These are phyloP conservation scores for Breviolum minutum DNA, from an alignment of 73 alveolate genomes.

Conservation along the genomic window DNA sequence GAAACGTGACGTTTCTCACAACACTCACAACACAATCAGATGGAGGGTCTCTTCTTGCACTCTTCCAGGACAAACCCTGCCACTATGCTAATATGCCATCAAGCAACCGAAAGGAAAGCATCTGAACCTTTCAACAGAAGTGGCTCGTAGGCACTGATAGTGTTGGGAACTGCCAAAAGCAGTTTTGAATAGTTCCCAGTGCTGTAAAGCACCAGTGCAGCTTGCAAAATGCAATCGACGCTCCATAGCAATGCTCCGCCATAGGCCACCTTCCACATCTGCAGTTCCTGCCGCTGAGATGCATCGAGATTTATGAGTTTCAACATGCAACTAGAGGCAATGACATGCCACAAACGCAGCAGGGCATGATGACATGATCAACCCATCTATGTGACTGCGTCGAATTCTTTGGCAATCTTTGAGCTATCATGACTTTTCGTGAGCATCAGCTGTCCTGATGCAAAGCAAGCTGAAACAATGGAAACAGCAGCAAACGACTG, in stretches of 20 bases:
- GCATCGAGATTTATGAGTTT: too few species aligned
- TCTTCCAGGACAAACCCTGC: too few species aligned
- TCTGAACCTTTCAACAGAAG: neutral
- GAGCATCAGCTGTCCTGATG: neutral
- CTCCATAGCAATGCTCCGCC: neutral
- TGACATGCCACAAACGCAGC: neutral
- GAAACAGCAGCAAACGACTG: conserved; percentile 1
- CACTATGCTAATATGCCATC: neutral
- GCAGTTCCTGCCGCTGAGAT: neutral
- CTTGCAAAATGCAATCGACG: neutral
- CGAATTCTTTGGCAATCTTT: too few species aligned
- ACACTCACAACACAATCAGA: neutral
- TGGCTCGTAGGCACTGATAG: neutral
- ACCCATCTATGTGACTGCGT: too few species aligned
- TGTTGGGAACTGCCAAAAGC: neutral
- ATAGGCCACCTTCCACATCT: neutral
- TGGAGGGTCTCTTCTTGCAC: too few species aligned
- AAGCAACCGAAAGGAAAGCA: neutral
- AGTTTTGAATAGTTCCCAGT: neutral
- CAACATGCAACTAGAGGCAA: neutral
- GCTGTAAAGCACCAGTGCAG: neutral
- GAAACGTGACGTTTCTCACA: neutral
- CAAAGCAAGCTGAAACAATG: neutral
- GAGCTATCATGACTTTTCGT: too few species aligned
- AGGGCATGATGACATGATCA: too few species aligned